Base-by-base conservation (phyloP, 2,329 filamentous ascomycete species). In the Epichloe aotearoae region DNA sequence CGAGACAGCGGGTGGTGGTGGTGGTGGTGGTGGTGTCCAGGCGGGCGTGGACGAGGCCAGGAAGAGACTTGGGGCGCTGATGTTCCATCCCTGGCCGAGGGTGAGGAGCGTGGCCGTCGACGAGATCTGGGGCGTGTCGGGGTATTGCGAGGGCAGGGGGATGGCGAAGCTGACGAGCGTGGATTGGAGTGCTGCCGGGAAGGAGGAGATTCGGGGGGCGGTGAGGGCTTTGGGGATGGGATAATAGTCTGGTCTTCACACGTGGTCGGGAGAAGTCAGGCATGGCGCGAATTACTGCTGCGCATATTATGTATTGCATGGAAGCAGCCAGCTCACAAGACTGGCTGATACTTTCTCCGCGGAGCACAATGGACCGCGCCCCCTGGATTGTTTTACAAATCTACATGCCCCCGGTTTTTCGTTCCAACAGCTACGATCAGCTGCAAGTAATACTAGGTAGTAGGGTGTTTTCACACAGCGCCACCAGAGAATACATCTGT, bases 61-160 rank as follows among this genome's bases (percentile, higher is more conserved):
- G 50, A 81, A 76, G 62, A 86, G 89, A 63, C 69, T 96, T 40
- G 77, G 77, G 0, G 80, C 77, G 20, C 79, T 95, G 71, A 70
- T 95, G 55, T 67, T 80, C 52, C 91, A 95, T 69, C 87, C 88
- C 1, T 95, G 88, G 73, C 88, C 90, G 5, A 78, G 79, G 59
- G 81, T 94, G 57, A 69, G 82, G 53, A 76, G 66, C 53, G 63
- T 72, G 44, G 80, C 79, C 15, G 73, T 80, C 4, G 81, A 84
- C 57, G 77, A 80, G 64, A 62, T 84, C 36, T 84, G 76, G 77
- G 68, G 63, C 17, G 57, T 76, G 51, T 56, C 68, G 33, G 62
- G 61, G 7, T 62, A 62, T 33, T 55, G 57, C 6, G 63, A 61
- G 10, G 52, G 56, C 23, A 54, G 55, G 11, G 64, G 57, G 14